A percentile compares a stretch with the other conserved stretches of the same genome.
These are phyloP conservation scores for Salicornia ramosissima DNA, from an alignment of 148 eudicot genomes.

Conservation along the genomic window DNA sequence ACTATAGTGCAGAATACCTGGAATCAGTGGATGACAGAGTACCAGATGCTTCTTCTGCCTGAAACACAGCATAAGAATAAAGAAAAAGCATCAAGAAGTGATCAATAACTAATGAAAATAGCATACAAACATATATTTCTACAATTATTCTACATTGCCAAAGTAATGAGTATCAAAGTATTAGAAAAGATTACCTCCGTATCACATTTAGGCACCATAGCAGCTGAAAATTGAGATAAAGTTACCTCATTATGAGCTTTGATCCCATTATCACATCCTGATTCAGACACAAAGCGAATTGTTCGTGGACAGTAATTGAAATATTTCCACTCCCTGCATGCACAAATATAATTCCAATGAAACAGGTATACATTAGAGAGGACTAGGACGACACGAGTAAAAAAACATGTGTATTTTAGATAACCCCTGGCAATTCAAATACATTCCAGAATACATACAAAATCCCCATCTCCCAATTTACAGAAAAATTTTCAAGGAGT, in stretches of 20 bases:
- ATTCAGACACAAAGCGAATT: conserved; percentile 54
- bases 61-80: conserved; percentile 13
- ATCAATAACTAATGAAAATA: conserved; percentile 9
- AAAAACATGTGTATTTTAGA: too few species aligned
- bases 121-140: background rate
- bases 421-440: too few species aligned
- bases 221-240: conserved; percentile 75
- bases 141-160: background rate
- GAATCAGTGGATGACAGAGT: conserved; percentile 10
- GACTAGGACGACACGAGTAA: too few species aligned
- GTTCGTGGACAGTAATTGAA: conserved; percentile 54
- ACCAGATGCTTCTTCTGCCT: conserved; percentile 15
- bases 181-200: conserved; percentile 10
- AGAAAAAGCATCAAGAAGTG: conserved; percentile 2
- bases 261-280: conserved; percentile 29
- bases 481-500: too few species aligned
- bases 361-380: background rate
- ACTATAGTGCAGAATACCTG: conserved; percentile 19
- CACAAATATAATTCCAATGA: conserved; percentile 16
- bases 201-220: conserved; percentile 62
- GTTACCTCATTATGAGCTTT: conserved; percentile 36
- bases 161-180: background rate
- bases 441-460: too few species aligned
- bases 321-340: conserved; percentile 69
- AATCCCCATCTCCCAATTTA: too few species aligned